Conservation (phyloP, 75 land plant genomes). For the Cryptomeria japonica region DNA sequence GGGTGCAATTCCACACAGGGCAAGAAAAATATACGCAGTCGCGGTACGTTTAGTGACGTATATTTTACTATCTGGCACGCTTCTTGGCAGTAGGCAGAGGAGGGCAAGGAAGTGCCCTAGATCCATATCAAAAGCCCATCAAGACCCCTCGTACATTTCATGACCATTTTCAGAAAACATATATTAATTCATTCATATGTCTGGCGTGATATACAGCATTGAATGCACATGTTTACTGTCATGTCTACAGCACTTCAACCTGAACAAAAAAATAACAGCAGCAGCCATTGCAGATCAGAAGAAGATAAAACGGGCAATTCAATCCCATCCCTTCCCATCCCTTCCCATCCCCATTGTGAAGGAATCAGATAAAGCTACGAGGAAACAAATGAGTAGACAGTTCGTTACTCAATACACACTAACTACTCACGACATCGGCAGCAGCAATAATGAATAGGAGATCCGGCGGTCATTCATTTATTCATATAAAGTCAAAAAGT, state of each 20-base stretch:
- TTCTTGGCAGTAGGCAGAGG: background rate
- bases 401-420: background rate
- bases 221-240: constrained; percentile 5
- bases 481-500: background rate
- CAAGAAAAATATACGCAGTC: background rate
- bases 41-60: background rate
- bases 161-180: background rate
- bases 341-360: no score
- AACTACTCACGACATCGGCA: background rate
- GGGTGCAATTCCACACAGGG: background rate
- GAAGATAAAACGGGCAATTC: background rate
- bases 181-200: background rate
- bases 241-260: background rate
- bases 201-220: constrained; percentile 8
- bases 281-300: constrained; percentile 2
- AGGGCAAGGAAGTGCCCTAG: background rate
- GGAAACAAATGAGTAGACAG: background rate
- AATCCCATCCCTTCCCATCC: background rate
- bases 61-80: background rate
- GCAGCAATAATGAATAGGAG: background rate
- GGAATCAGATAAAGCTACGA: background rate
- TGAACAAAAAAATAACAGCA: background rate
- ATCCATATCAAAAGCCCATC: constrained; percentile 8
- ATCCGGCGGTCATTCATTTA: background rate
- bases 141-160: constrained; percentile 3